Evolutionary conservation across 1,139 yeast species (phyloP).

Genomic region (Candida sojae): DNA sequence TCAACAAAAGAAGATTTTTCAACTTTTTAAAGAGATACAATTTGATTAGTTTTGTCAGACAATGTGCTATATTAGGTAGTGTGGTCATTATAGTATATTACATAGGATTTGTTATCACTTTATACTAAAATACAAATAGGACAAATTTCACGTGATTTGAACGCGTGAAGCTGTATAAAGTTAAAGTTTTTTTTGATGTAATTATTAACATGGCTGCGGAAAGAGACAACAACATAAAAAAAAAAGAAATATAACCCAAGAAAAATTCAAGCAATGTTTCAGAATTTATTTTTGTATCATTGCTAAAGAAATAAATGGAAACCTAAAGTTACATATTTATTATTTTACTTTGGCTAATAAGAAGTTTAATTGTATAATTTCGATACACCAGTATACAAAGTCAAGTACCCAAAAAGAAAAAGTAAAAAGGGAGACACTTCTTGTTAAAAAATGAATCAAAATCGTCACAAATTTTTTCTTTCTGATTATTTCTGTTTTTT

Average conservation of each 20-base stretch:
- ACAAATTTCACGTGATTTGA: neutral
- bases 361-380: too few species aligned
- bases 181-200: neutral
- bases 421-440: neutral
- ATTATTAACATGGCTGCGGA: conserved; percentile 6
- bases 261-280: neutral
- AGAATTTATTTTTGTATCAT: neutral
- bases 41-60: conserved; percentile 20
- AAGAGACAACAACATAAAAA: neutral
- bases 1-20: conserved; percentile 7
- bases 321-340: neutral
- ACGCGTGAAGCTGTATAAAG: too few species aligned
- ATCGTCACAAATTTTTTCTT: too few species aligned
- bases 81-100: conserved; percentile 21
- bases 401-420: neutral
- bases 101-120: conserved; percentile 18
- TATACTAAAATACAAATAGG: conserved; percentile 5
- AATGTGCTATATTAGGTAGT: conserved; percentile 18
- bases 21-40: conserved; percentile 20
- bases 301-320: neutral
- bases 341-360: neutral
- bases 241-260: neutral
- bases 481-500: too few species aligned
- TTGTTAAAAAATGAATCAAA: too few species aligned
- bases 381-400: too few species aligned